A percentile compares a stretch with the other conserved stretches of the same genome.
Conservation (phyloP, 306 rosid species). For the Vigna angularis region DNA sequence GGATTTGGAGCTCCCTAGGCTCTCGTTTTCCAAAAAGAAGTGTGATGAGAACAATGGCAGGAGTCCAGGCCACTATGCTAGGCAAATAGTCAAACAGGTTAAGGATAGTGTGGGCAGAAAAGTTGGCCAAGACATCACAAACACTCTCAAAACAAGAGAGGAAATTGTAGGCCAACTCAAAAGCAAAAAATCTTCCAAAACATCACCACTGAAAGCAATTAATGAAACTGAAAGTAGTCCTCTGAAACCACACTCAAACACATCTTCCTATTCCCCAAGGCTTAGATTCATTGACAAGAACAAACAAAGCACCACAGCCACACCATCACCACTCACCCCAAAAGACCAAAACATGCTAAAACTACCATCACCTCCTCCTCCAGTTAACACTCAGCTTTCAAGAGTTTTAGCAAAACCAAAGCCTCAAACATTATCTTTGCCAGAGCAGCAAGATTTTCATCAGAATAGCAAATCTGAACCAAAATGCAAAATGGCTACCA, state of each 20-base stretch:
- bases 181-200: conserved; percentile 48
- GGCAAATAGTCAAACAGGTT: conserved; percentile 78
- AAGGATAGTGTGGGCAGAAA: conserved; percentile 71
- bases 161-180: conserved; percentile 51
- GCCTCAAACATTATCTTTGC: conserved; percentile 23
- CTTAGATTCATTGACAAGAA: conserved; percentile 56
- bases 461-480: conserved; percentile 30
- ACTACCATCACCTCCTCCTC: conserved; percentile 27
- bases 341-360: conserved; percentile 48
- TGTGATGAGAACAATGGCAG: conserved; percentile 48
- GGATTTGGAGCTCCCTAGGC: conserved; percentile 58
- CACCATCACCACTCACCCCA: conserved; percentile 8
- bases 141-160: conserved; percentile 50
- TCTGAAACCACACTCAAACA: conserved; percentile 36
- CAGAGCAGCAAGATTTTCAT: conserved; percentile 38
- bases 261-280: conserved; percentile 54
- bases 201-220: conserved; percentile 36
- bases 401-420: conserved; percentile 51
- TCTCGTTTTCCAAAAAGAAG: conserved; percentile 54
- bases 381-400: conserved; percentile 40
- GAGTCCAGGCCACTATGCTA: conserved; percentile 63
- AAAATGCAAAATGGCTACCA: conserved; percentile 36
- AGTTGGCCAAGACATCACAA: conserved; percentile 81
- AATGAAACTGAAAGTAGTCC: conserved; percentile 52
- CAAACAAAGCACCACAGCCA: conserved; percentile 27